Percentiles rank a stretch among this genome's conserved stretches.
Evolutionary conservation across 192 early-diverging fungal species (phyloP).

Genomic region (Coemansia sp.): DNA sequence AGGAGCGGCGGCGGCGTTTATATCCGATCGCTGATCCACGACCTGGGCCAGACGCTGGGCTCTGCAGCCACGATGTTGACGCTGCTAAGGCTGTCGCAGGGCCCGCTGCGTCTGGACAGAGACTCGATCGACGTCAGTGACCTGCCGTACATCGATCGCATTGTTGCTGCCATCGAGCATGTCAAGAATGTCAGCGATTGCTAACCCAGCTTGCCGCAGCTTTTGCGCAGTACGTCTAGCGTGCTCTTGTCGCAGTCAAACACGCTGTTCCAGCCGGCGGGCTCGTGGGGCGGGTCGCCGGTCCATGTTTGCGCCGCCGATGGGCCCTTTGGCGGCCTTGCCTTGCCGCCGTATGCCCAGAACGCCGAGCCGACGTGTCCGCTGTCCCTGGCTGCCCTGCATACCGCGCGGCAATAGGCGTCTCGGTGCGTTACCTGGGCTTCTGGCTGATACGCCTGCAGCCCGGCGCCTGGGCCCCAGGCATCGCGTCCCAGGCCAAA

Average conservation of each 20-base stretch:
- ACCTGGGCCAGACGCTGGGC: conserved; percentile 57
- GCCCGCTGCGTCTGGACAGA: conserved; percentile 50
- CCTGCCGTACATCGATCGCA: conserved; percentile 28
- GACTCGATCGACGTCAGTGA: conserved; percentile 48
- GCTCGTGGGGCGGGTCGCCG: conserved; percentile 61
- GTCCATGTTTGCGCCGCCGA: conserved; percentile 44
- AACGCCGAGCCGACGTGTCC: conserved; percentile 56
- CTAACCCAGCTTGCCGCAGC: not conserved
- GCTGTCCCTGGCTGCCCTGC: conserved; percentile 18
- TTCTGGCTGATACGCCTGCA: conserved; percentile 40
- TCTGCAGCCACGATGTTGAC: conserved; percentile 62
- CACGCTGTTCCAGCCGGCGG: conserved; percentile 64
- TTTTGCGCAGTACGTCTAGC: conserved; percentile 14
- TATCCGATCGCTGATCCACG: conserved; percentile 68
- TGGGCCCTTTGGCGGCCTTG: conserved; percentile 40
- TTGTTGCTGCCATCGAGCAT: conserved; percentile 27
- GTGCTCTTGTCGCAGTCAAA: conserved; percentile 56
- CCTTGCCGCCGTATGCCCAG: conserved; percentile 63
- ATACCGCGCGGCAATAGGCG: conserved; percentile 53
- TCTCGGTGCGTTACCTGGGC: conserved; percentile 56
- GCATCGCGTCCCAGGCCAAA: conserved; percentile 57
- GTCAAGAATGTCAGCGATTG: conserved; percentile 1
- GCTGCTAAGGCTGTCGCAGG: conserved; percentile 61
- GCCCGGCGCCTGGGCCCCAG: conserved; percentile 30
- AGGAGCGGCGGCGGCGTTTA: conserved; percentile 69